These are phyloP conservation scores for Blastobotrys serpentis DNA, from an alignment of 1,139 yeast species.

Conservation along the genomic window DNA sequence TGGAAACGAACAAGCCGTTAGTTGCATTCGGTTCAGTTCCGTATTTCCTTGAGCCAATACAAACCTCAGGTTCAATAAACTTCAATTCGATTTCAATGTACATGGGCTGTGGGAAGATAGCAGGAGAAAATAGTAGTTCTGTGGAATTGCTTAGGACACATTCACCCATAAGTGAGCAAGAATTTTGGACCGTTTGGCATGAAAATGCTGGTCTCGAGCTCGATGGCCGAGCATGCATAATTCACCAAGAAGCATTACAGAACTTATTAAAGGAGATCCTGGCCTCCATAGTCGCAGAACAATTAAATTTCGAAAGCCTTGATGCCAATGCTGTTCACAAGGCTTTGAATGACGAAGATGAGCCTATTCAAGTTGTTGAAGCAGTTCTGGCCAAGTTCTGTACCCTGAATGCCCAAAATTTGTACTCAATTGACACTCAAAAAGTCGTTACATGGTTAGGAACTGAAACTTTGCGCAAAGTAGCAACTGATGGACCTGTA, in stretches of 20 bases:
- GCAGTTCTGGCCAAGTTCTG: slow-evolving; percentile 52
- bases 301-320: slow-evolving; percentile 39
- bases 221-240: slow-evolving; percentile 41
- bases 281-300: slow-evolving; percentile 53
- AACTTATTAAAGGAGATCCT: slow-evolving; percentile 47
- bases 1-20: slow-evolving; percentile 34
- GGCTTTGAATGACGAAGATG: slow-evolving; percentile 29
- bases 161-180: slow-evolving; percentile 56
- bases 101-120: slow-evolving; percentile 39
- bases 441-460: slow-evolving; percentile 62
- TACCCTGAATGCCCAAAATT: slow-evolving; percentile 17
- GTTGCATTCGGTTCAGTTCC: slow-evolving; percentile 46
- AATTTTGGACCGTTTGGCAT: slow-evolving; percentile 56
- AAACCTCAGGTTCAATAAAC: slow-evolving; percentile 38
- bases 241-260: slow-evolving; percentile 41
- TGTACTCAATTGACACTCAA: slow-evolving; percentile 42
- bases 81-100: slow-evolving; percentile 49
- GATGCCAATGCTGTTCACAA: slow-evolving; percentile 38
- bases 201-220: slow-evolving; percentile 57
- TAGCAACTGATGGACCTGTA: slow-evolving; percentile 34
- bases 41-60: slow-evolving; percentile 41
- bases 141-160: slow-evolving; percentile 45
- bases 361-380: slow-evolving; percentile 42
- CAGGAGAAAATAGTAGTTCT: slow-evolving; percentile 21
- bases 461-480: slow-evolving; percentile 47